These are phyloP conservation scores for Beauveria pseudobassiana DNA, from an alignment of 2,329 filamentous ascomycete genomes.

Conservation along the genomic window DNA sequence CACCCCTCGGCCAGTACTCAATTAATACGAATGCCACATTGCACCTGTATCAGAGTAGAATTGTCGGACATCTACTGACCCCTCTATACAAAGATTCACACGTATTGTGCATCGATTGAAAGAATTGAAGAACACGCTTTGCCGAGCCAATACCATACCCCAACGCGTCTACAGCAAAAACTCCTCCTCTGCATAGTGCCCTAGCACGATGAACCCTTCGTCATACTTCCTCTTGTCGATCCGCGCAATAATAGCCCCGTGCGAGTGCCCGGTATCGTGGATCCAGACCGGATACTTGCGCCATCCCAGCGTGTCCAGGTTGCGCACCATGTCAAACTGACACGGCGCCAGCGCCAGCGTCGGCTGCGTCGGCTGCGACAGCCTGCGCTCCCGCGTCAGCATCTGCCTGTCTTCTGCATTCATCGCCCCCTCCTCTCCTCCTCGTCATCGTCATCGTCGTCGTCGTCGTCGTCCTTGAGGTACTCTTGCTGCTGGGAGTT, in stretches of 20 bases:
- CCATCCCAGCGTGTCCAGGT: conserved; percentile 60
- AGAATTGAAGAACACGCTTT: neutral
- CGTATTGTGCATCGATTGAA: neutral
- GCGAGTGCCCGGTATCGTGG: conserved; percentile 68
- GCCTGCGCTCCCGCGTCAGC: conserved; percentile 34
- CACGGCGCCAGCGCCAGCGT: conserved; percentile 69
- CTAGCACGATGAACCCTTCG: conserved; percentile 71
- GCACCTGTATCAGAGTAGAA: neutral
- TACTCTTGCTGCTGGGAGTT: conserved; percentile 64
- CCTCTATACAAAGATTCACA: neutral
- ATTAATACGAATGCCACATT: neutral
- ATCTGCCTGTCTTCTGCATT: conserved; percentile 32
- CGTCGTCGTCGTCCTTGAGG: conserved; percentile 40
- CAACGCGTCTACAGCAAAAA: conserved; percentile 42
- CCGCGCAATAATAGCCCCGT: conserved; percentile 85
- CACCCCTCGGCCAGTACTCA: too few relatives aligned
- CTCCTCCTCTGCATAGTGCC: conserved; percentile 71
- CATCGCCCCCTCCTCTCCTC: conserved; percentile 23
- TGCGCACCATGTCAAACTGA: conserved; percentile 80
- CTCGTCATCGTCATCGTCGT: conserved; percentile 18
- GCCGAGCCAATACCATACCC: neutral
- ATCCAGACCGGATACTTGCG: conserved; percentile 66
- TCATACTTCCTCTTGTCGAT: conserved; percentile 57
- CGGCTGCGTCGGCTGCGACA: conserved; percentile 45
- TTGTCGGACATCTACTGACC: neutral